Conservation (phyloP, 2,329 filamentous ascomycete species). For the Pseudopyrenochaeta lycopersici region DNA sequence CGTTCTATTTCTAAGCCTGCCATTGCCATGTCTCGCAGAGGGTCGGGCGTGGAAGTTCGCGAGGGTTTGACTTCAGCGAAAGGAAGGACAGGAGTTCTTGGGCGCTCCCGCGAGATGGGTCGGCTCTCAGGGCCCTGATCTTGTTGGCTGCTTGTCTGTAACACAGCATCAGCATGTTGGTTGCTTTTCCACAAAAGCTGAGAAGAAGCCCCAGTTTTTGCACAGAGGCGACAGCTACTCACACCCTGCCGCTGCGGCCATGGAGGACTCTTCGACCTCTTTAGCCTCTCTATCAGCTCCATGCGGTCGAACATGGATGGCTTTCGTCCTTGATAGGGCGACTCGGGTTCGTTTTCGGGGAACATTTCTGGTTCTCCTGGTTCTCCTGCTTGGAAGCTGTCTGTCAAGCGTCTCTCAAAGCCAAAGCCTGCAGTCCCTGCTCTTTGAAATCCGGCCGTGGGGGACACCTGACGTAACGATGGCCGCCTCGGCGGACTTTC, state of each 20-base stretch:
- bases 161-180: slow-evolving; percentile 21
- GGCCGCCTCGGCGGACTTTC: slow-evolving; percentile 34
- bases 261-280: slow-evolving; percentile 77
- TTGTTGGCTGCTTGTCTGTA: slow-evolving; percentile 24
- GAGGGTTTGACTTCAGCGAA: slow-evolving; percentile 48
- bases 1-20: slow-evolving; percentile 72
- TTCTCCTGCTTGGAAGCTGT: slow-evolving; percentile 13
- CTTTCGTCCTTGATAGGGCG: slow-evolving; percentile 32
- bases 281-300: slow-evolving; percentile 84
- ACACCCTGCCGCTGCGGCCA: slow-evolving; percentile 72
- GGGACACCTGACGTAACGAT: slow-evolving; percentile 24
- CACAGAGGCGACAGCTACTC: slow-evolving; percentile 17
- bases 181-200: neutral
- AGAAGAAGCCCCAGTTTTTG: neutral
- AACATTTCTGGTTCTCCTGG: slow-evolving; percentile 3
- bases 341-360: slow-evolving; percentile 17
- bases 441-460: slow-evolving; percentile 22
- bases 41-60: slow-evolving; percentile 37
- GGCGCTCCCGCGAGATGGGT: slow-evolving; percentile 35
- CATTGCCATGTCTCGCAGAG: slow-evolving; percentile 35
- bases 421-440: slow-evolving; percentile 17
- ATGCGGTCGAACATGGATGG: slow-evolving; percentile 66
- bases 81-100: slow-evolving; percentile 45
- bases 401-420: slow-evolving; percentile 13
- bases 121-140: slow-evolving; percentile 21